A percentile compares a stretch with the other conserved stretches of the same genome.
phyloP scores from a whole-genome alignment of 1,139 yeast species.

The Debaryomyces fabryi region DNA sequence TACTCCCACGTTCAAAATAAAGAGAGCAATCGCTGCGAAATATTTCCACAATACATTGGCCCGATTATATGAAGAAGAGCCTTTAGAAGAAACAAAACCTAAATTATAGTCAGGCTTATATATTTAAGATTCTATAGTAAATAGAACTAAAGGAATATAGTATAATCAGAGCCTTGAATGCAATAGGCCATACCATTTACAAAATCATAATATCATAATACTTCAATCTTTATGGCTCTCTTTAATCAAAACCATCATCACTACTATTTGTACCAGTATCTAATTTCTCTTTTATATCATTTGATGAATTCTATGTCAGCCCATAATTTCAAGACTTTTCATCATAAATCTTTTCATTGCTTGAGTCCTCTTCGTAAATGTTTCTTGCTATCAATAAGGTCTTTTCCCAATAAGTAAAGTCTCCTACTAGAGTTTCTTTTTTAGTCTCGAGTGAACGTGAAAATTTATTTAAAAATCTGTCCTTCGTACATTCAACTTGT shows the following conservation, averaged over 20 bases:
- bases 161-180: no score
- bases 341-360: not conserved
- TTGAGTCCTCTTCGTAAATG: not conserved
- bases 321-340: not conserved
- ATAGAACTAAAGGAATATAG: not conserved
- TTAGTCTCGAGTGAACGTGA: not conserved
- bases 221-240: not conserved
- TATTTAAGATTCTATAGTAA: not conserved
- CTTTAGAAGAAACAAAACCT: conserved; percentile 13
- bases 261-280: no score
- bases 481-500: no score
- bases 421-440: not conserved
- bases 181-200: no score
- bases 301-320: no score
- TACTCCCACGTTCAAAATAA: conserved; percentile 78
- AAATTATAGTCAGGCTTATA: not conserved
- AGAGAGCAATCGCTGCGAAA: conserved; percentile 60
- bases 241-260: no score
- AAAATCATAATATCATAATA: no score
- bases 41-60: conserved; percentile 50
- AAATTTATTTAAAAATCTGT: not conserved
- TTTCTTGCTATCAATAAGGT: not conserved
- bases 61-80: conserved; percentile 62
- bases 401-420: not conserved
- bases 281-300: no score